phyloP scores from a whole-genome alignment of 1,139 yeast genomes.

The Dujonia santamariae region DNA sequence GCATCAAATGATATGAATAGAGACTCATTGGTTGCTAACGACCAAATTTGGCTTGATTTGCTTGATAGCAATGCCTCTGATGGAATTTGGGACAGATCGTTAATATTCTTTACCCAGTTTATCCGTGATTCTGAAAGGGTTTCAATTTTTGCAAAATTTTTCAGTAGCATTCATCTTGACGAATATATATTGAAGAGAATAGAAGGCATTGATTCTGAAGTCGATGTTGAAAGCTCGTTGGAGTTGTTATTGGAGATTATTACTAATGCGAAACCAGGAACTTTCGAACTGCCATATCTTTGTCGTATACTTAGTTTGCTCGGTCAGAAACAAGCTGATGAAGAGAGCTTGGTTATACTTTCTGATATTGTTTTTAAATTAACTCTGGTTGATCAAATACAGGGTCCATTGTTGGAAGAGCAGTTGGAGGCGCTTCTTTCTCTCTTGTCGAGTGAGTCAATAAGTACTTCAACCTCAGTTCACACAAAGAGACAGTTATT shows the following conservation, averaged over 20 bases:
- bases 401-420: background rate
- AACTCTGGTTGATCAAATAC: constrained; percentile 4
- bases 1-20: constrained; percentile 40
- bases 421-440: background rate
- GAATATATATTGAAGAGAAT: too few species aligned
- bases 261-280: too few species aligned
- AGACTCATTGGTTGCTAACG: constrained; percentile 6
- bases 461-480: background rate
- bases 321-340: background rate
- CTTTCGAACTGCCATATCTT: too few species aligned
- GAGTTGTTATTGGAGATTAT: background rate
- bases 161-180: constrained; percentile 9
- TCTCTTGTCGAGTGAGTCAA: background rate
- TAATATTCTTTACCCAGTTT: constrained; percentile 33
- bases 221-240: background rate
- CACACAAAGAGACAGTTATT: constrained; percentile 26
- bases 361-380: background rate
- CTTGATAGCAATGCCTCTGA: background rate
- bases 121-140: constrained; percentile 25
- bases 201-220: background rate
- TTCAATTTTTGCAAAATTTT: constrained; percentile 14
- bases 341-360: background rate
- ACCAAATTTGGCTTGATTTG: constrained; percentile 1
- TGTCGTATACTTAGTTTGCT: background rate
- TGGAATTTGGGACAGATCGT: constrained; percentile 12